These are phyloP conservation scores for Colletotrichum musicola DNA, from an alignment of 2,329 filamentous ascomycete genomes.

Conservation along the genomic window DNA sequence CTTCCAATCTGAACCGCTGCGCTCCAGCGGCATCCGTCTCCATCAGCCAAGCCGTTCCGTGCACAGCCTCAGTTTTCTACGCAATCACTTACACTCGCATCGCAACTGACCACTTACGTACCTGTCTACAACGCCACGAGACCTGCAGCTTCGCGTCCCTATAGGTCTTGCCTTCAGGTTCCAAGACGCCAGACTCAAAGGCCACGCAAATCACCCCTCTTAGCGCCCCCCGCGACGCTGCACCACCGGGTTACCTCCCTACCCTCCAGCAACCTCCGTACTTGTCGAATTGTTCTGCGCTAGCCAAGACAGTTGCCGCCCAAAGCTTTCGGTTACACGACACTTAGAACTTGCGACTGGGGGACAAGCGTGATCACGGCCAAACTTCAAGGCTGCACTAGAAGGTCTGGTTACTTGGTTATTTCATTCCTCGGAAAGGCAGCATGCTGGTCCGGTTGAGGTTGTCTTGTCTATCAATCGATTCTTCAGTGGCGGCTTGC, in stretches of 20 bases:
- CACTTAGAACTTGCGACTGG: not conserved
- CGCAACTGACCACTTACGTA: constrained; percentile 23
- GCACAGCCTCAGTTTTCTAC: constrained; percentile 40
- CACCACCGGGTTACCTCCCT: constrained; percentile 15
- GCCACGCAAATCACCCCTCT: constrained; percentile 28
- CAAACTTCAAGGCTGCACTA: too few relatives aligned
- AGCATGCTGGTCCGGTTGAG: too few relatives aligned
- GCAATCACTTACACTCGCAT: constrained; percentile 36
- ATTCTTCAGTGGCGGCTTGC: too few relatives aligned
- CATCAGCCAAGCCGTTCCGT: constrained; percentile 20
- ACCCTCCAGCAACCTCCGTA: not conserved
- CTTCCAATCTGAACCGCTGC: too few relatives aligned
- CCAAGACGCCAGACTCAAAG: constrained; percentile 23
- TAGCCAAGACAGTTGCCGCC: constrained; percentile 6
- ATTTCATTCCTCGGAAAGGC: not conserved
- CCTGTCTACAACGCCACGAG: constrained; percentile 22
- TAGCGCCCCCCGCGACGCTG: constrained; percentile 1
- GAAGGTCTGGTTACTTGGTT: not conserved
- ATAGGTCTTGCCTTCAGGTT: not conserved
- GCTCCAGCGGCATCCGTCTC: too few relatives aligned
- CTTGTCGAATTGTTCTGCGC: not conserved
- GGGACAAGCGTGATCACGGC: too few relatives aligned
- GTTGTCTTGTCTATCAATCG: too few relatives aligned
- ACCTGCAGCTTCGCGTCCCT: constrained; percentile 16
- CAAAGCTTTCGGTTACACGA: not conserved